Conservation (phyloP, 1,139 yeast species). For the Waltiozyma sp. region DNA sequence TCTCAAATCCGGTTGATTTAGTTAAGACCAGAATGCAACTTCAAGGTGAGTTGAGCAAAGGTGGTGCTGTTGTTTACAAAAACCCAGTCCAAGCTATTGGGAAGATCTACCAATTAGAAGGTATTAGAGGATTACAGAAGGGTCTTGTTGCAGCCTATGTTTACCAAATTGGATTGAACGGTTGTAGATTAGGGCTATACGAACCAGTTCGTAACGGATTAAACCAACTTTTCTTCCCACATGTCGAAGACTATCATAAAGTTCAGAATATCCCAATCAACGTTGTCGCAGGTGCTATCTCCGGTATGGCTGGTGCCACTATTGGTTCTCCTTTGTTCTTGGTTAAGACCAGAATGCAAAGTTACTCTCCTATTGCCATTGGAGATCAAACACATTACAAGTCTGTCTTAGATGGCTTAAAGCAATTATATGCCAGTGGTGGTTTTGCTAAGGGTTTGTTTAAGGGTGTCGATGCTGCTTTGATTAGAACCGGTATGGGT, state of each 20-base stretch:
- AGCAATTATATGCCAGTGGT: constrained; percentile 48
- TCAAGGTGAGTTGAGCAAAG: constrained; percentile 75
- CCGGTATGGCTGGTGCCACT: constrained; percentile 86
- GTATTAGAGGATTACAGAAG: constrained; percentile 77
- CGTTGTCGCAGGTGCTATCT: constrained; percentile 69
- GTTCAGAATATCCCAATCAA: constrained; percentile 57
- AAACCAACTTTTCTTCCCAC: constrained; percentile 48
- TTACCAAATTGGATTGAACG: constrained; percentile 84
- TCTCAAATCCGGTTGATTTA: constrained; percentile 90
- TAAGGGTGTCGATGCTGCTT: constrained; percentile 92
- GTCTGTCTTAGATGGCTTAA: constrained; percentile 57
- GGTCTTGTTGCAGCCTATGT: constrained; percentile 77
- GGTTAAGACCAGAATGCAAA: constrained; percentile 90
- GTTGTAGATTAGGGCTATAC: constrained; percentile 86
- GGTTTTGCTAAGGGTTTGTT: constrained; percentile 65
- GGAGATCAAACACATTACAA: constrained; percentile 91
- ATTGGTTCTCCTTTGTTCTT: constrained; percentile 86
- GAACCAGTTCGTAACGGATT: constrained; percentile 68
- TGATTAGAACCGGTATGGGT: constrained; percentile 89
- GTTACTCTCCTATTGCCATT: constrained; percentile 50
- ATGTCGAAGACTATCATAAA: constrained; percentile 30
- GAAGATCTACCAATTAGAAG: constrained; percentile 71
- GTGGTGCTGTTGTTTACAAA: constrained; percentile 49
- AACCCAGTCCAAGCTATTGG: constrained; percentile 80
- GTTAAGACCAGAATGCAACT: constrained; percentile 94